Evolutionary conservation across 2,329 filamentous ascomycete species (phyloP), one percentile per base, ranked within the genome.

Genomic region (Botrytis elliptica): DNA sequence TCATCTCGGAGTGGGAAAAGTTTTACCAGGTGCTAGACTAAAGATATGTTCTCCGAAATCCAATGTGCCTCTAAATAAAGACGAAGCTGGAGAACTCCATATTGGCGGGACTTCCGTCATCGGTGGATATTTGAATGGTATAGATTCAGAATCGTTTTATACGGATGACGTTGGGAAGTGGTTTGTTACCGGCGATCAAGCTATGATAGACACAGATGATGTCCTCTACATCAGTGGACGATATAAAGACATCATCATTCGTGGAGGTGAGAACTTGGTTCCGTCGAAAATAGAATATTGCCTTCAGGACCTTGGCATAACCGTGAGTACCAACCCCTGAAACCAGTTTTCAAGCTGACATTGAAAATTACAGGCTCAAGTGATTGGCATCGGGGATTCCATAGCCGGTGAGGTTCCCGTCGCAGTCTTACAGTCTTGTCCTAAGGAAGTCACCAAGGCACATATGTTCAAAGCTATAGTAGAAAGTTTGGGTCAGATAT

Each of bases 21-120:
- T 71, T 42, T 36, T 75, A 33, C 67, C 71, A 2, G 74, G 74
- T 25, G 92, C 49, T 16, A 52, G 25, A n/a, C 25, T 52, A 14
- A 52, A 16, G 9, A 52, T 52, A n/a, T 52, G 49, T 52, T n/a
- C 49, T n/a, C 49, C 49, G 0, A 52, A 52, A 16, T 52, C 49
- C n/a, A 12, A n/a, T 52, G 25, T 52, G 10, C 25, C 49, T n/a
- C 12, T 52, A 12, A 52, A 52, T n/a, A 52, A 52, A n/a, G 12
- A 92, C 36, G 83, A 86, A 49, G 85, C 88, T 14, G 93, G 93
- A 36, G 93, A 95, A 83, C 86, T 95, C 36, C 94, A 92, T 81
- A 93, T 94, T 64, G 88, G 90, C 0, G 93, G 93, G 0, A 95
- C 94, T 81, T 91, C 93, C 81, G 84, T 95, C 22, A 92, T 91